Percentiles rank a stretch among this genome's conserved stretches.
These are phyloP conservation scores for Botrytis tulipae DNA, from an alignment of 2,329 filamentous ascomycete genomes.

Conservation along the genomic window DNA sequence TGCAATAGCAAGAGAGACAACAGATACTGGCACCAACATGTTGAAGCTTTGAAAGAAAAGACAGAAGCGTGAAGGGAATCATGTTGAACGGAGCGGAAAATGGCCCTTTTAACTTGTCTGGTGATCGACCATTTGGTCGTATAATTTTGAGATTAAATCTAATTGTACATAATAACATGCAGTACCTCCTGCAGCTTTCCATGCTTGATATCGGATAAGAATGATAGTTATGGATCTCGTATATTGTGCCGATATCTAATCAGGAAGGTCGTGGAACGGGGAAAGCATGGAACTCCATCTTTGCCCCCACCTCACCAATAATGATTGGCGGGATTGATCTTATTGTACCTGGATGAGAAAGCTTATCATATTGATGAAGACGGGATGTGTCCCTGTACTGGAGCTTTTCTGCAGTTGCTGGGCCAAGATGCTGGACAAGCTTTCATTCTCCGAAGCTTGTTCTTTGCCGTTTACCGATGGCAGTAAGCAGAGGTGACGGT, in stretches of 20 bases:
- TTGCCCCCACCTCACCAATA: not conserved
- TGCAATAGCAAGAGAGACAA: constrained; percentile 22
- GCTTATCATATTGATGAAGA: constrained; percentile 8
- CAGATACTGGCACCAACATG: constrained; percentile 21
- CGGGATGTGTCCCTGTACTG: not conserved
- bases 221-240: constrained; percentile 11
- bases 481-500: not conserved
- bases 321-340: not conserved
- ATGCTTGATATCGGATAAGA: not conserved
- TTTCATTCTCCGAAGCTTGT: not conserved
- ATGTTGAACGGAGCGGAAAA: not conserved
- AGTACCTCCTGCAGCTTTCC: constrained; percentile 7
- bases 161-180: not conserved
- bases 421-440: not conserved
- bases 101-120: constrained; percentile 6
- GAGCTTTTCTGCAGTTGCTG: not conserved
- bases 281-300: not conserved
- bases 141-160: not conserved
- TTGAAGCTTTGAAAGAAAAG: not conserved
- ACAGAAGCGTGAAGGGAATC: not conserved
- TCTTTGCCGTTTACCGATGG: not conserved
- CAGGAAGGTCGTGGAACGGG: constrained; percentile 14
- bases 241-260: not conserved
- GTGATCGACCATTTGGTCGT: not conserved
- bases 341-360: constrained; percentile 11